Base-by-base conservation (phyloP, 495 filamentous ascomycete genomes). In the Rhizodiscina lignyota region DNA sequence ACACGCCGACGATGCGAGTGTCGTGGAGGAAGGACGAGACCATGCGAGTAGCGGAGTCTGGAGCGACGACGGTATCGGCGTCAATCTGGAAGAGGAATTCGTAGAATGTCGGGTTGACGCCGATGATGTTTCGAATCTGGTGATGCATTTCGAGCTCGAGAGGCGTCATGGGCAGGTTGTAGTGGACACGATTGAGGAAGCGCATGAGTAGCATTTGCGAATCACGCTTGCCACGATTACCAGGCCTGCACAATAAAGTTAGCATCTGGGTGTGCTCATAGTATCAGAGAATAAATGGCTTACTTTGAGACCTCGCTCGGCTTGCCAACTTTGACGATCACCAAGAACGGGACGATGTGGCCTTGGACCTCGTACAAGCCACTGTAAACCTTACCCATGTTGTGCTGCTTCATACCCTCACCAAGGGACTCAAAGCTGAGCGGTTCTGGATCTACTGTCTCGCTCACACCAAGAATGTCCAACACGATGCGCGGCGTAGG, bases 321-420 rank as follows among this genome's bases (percentile, higher is more conserved):
- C 59, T 96, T 96, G 48, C 89, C 89, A 48, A 94, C 72, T 61
- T 99, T 99, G 56, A 93, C 84, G 21, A 99, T 67, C 35, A 99
- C 91, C 45, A 99, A 51, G 73, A 91, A 99, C 31, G 89, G 89
- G 17, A 99, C 89, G 42, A 99, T 94, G 51, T 96, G 86, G 43
- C 89, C 89, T 49, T 94, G 83, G 13, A 93, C 85, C 55, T 99
- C 89, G 56, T 96, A 99, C 29, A 99, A 63, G 44, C 89, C 89
- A 22, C 87, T 94, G 62, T 96, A 99, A 33, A 94, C 72, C 54
- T 99, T 99, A 48, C 78, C 91, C 85, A 94, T 94, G 53, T 99
- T 99, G 64, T 94, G 91, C 56, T 93, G 89, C 56, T 85, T 92
- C 63, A 80, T 75, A 47, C 89, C 91, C 58, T 96, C 87, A 34